Percentiles rank a stretch among this genome's conserved stretches.
These are phyloP conservation scores for Fusarium sp. DNA, from an alignment of 2,329 filamentous ascomycete species.

Conservation along the genomic window DNA sequence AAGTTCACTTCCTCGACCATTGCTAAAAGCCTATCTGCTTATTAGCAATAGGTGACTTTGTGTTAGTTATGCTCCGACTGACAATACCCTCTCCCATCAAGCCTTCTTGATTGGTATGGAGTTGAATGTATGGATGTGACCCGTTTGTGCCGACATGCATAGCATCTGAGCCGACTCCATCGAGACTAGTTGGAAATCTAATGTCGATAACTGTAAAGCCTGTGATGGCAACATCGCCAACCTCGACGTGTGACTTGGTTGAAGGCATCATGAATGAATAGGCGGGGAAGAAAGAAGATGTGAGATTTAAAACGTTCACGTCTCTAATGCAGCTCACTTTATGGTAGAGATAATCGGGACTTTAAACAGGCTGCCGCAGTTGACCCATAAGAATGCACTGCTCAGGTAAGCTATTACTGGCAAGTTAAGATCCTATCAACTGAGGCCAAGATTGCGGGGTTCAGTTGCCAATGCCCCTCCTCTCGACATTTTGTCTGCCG, in stretches of 20 bases:
- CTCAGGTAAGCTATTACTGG: too few relatives aligned
- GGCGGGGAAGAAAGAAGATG: too few relatives aligned
- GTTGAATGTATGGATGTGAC: neutral
- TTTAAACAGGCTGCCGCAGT: too few relatives aligned
- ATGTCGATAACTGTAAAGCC: neutral
- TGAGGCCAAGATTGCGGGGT: too few relatives aligned
- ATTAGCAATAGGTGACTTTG: neutral
- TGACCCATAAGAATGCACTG: too few relatives aligned
- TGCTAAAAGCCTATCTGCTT: neutral
- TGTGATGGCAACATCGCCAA: neutral
- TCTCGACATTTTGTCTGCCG: too few relatives aligned
- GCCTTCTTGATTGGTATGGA: neutral
- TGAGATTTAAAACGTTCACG: too few relatives aligned
- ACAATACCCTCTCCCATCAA: neutral
- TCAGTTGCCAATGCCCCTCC: too few relatives aligned
- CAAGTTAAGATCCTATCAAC: too few relatives aligned
- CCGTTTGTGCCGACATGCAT: constrained; percentile 4
- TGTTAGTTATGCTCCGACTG: accelerated
- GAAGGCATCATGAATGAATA: neutral
- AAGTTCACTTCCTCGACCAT: neutral
- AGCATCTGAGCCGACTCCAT: constrained; percentile 1
- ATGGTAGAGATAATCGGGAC: too few relatives aligned
- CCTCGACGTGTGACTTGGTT: neutral
- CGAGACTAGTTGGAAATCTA: constrained; percentile 1
- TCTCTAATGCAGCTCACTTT: too few relatives aligned